Conservation (phyloP, 257 asterid genomes). For the Ballota nigra region DNA sequence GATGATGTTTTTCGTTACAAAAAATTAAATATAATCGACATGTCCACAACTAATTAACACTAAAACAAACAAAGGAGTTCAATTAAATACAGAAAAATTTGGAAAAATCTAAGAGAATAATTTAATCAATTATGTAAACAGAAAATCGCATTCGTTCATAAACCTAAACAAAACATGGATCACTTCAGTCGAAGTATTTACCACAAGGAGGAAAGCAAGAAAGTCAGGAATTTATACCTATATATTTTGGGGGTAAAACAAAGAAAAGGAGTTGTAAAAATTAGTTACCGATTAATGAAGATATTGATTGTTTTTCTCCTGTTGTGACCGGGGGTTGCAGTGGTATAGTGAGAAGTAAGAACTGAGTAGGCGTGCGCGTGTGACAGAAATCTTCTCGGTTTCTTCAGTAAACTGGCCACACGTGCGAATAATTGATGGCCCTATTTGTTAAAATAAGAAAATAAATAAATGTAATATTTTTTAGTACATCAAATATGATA, state of each 20-base stretch:
- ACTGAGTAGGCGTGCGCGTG: too few species aligned
- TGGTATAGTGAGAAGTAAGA: background rate
- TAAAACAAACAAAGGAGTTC: background rate
- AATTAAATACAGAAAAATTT: background rate
- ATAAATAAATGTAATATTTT: background rate
- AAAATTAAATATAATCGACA: background rate
- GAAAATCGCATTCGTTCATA: background rate
- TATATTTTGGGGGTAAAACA: background rate
- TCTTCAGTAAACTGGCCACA: background rate
- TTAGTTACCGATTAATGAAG: constrained; percentile 12
- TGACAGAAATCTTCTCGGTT: background rate
- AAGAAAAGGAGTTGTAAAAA: background rate
- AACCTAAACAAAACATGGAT: background rate
- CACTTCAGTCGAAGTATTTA: background rate
- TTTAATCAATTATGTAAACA: background rate
- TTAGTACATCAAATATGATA: background rate
- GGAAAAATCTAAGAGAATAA: too few species aligned
- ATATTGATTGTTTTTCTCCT: background rate
- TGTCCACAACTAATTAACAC: background rate
- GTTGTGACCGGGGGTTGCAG: background rate
- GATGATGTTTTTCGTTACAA: background rate
- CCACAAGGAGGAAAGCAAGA: background rate
- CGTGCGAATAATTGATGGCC: constrained; percentile 15
- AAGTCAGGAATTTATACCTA: background rate
- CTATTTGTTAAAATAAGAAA: background rate